These are phyloP conservation scores for Podospora pseudocomata DNA, from an alignment of 495 filamentous ascomycete genomes.

Conservation along the genomic window DNA sequence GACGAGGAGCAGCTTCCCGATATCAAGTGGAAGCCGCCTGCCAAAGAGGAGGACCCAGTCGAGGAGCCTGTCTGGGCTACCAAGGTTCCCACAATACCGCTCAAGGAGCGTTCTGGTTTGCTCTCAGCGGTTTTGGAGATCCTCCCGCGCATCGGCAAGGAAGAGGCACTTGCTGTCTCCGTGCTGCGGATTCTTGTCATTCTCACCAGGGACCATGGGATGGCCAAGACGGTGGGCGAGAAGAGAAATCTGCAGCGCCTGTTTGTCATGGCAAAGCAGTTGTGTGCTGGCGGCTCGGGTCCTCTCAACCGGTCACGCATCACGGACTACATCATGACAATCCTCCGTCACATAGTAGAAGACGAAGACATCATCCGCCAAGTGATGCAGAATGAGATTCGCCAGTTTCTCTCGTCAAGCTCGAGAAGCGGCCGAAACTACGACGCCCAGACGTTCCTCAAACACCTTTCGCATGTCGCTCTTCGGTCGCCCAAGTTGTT, in stretches of 20 bases:
- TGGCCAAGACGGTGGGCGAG: slow-evolving; percentile 74
- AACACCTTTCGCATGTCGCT: slow-evolving; percentile 75
- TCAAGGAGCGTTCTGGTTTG: slow-evolving; percentile 63
- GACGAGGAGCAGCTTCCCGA: slow-evolving; percentile 79
- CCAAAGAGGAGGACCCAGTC: slow-evolving; percentile 50
- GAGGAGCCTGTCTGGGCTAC: slow-evolving; percentile 54
- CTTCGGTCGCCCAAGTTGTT: slow-evolving; percentile 83
- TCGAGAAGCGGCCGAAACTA: slow-evolving; percentile 57
- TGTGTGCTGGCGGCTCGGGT: slow-evolving; percentile 69
- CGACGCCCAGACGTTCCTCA: slow-evolving; percentile 69
- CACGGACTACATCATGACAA: slow-evolving; percentile 65
- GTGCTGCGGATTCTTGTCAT: slow-evolving; percentile 83
- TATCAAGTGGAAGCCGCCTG: slow-evolving; percentile 67
- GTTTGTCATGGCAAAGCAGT: slow-evolving; percentile 91
- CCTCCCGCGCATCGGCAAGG: slow-evolving; percentile 80
- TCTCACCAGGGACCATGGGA: slow-evolving; percentile 70
- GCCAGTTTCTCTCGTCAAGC: slow-evolving; percentile 58
- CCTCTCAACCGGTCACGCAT: slow-evolving; percentile 65
- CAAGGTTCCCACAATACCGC: slow-evolving; percentile 60
- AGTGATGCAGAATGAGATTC: slow-evolving; percentile 90
- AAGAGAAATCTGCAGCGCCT: slow-evolving; percentile 84
- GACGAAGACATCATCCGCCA: slow-evolving; percentile 87
- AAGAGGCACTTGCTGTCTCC: slow-evolving; percentile 78
- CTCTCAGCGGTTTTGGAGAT: slow-evolving; percentile 75
- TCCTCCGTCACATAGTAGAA: slow-evolving; percentile 89